These are phyloP conservation scores for Tylopilus subfusipes DNA, from an alignment of 768 basidiomycete genomes.

Conservation along the genomic window DNA sequence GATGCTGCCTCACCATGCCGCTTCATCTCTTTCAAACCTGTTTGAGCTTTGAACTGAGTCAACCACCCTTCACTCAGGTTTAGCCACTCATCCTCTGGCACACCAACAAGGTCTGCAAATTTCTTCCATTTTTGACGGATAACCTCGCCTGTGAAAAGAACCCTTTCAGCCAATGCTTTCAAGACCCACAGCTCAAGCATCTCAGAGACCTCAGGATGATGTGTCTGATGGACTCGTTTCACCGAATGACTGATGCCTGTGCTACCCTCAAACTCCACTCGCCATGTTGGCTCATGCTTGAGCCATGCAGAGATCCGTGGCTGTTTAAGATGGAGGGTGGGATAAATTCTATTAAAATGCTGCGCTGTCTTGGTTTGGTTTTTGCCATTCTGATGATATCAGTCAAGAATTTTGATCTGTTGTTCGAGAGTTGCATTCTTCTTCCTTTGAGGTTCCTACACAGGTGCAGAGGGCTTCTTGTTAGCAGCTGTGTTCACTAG, in stretches of 20 bases:
- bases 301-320: background rate
- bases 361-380: no score
- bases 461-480: no score
- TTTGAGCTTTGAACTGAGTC: background rate
- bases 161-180: background rate
- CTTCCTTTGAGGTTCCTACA: no score
- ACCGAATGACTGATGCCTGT: background rate
- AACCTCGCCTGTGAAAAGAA: background rate
- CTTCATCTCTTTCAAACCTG: background rate
- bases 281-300: background rate
- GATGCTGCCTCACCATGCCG: background rate
- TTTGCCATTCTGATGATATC: no score
- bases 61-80: no score
- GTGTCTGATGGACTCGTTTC: background rate
- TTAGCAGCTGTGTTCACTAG: no score
- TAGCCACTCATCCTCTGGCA: no score
- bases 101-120: background rate
- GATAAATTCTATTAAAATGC: no score
- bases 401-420: no score
- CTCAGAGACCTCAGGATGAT: background rate
- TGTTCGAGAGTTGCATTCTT: no score
- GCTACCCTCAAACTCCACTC: background rate
- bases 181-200: background rate
- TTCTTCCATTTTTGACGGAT: background rate
- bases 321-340: background rate